These are phyloP conservation scores for Pascua sp. DNA, from an alignment of 1,284 basidiomycete genomes.

Conservation along the genomic window DNA sequence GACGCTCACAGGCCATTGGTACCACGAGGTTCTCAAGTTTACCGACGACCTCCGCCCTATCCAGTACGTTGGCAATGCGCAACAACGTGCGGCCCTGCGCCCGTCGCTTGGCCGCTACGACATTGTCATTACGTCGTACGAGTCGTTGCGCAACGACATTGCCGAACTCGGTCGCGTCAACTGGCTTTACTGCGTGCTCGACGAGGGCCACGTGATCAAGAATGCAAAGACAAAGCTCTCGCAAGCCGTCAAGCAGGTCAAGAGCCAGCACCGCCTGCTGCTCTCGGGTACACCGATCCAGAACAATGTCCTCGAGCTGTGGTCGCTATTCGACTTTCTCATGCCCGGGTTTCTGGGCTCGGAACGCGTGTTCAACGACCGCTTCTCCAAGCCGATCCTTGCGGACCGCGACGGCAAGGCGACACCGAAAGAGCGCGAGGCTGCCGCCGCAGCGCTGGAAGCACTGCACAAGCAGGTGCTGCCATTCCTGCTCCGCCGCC, in stretches of 20 bases:
- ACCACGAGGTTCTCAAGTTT: conserved; percentile 95
- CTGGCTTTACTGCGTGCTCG: conserved; percentile 96
- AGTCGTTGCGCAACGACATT: conserved; percentile 95
- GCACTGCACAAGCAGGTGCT: conserved; percentile 97
- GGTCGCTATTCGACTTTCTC: conserved; percentile 98
- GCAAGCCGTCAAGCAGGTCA: conserved; percentile 88
- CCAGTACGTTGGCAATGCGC: conserved; percentile 85
- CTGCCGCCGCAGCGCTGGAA: conserved; percentile 91
- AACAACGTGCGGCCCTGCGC: conserved; percentile 72
- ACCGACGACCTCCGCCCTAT: conserved; percentile 71
- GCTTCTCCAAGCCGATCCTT: conserved; percentile 93
- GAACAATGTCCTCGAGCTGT: conserved; percentile 97
- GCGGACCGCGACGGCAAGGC: conserved; percentile 91
- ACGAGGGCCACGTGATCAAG: conserved; percentile 99
- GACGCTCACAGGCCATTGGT: conserved; percentile 97
- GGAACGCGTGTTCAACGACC: conserved; percentile 91
- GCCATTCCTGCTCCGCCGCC: conserved; percentile 91
- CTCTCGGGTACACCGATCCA: conserved; percentile 98
- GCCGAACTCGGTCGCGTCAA: conserved; percentile 66
- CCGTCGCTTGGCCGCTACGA: conserved; percentile 70
- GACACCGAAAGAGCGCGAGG: conserved; percentile 82
- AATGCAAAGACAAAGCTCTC: conserved; percentile 97
- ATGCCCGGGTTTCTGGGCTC: conserved; percentile 99
- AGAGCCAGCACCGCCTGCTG: conserved; percentile 87
- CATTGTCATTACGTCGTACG: conserved; percentile 93